These are phyloP conservation scores for Cutaneotrichosporon mucoides DNA, from an alignment of 1,284 basidiomycete genomes.

Conservation along the genomic window DNA sequence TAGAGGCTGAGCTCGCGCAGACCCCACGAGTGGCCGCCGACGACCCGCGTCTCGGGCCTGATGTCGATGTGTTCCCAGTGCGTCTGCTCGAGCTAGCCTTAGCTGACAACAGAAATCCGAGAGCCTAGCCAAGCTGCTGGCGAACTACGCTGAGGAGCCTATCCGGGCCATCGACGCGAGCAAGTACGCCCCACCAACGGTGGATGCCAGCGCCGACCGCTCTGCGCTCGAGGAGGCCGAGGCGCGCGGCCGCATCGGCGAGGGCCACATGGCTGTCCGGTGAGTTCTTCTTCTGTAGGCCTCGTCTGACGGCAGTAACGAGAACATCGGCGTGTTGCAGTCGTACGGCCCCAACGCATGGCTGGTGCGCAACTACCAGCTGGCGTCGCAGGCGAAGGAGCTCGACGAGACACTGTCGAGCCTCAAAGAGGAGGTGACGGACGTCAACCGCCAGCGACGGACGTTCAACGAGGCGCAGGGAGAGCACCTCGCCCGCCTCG, in stretches of 20 bases:
- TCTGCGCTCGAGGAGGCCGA: slow-evolving; percentile 76
- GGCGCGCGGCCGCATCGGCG: slow-evolving; percentile 73
- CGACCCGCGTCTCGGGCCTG: slow-evolving; percentile 68
- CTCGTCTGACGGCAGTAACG: slow-evolving; percentile 59
- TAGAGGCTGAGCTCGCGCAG: slow-evolving; percentile 43
- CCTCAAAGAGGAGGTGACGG: slow-evolving; percentile 67
- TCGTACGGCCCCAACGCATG: slow-evolving; percentile 87
- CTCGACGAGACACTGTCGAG: slow-evolving; percentile 68
- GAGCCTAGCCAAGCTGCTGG: slow-evolving; percentile 62
- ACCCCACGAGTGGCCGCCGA: slow-evolving; percentile 44
- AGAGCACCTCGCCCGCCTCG: slow-evolving; percentile 40
- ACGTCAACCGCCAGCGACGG: slow-evolving; percentile 80
- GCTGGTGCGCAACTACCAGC: slow-evolving; percentile 81
- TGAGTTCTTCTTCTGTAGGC: slow-evolving; percentile 45
- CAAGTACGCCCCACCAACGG: slow-evolving; percentile 71
- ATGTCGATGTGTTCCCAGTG: slow-evolving; percentile 52
- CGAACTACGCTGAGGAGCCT: slow-evolving; percentile 56
- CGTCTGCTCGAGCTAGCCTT: slow-evolving; percentile 4
- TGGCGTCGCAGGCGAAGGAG: slow-evolving; percentile 72
- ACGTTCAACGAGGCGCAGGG: slow-evolving; percentile 55
- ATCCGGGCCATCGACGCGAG: slow-evolving; percentile 69
- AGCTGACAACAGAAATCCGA: slow-evolving; percentile 32
- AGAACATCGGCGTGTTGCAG: slow-evolving; percentile 78
- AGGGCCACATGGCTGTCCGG: slow-evolving; percentile 86
- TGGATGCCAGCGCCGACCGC: slow-evolving; percentile 59